Base-by-base conservation (phyloP, 129 eudicot species). In the Escallonia rubra region DNA sequence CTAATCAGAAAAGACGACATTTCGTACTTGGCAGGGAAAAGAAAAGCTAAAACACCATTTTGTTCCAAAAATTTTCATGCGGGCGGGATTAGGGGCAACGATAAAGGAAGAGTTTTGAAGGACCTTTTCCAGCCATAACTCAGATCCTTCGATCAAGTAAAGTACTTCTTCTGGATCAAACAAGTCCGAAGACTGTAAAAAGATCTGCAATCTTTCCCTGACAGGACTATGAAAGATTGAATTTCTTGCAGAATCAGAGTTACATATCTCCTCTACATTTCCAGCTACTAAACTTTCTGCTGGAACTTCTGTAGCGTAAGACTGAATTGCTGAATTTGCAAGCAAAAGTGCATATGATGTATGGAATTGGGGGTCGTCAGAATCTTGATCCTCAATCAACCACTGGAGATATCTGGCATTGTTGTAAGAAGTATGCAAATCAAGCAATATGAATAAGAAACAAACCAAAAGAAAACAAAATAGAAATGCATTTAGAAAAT, bases 81-180 rank as follows among this genome's bases (percentile, higher is more conserved):
- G 34, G 1, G 34, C 34, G 1, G 34, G 34, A 0, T 23, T 23
- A 23, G 34, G 0, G 34, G 34, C 13, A 54, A 54, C 7, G 0
- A 52, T 7, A 49, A 66, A 38, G 53, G 56, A 61, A 60, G 34
- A 40, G 41, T 48, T 46, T 10, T 57, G 59, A 74, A 63, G 44
- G 44, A 93, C 96, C 98, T 93, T 93, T 85, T 93, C 98, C 68
- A 93, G 73, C 95, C 95, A 93, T 70, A 93, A 76, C n/a, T 93
- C 96, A 55, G 96, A 93, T 68, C 82, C 86, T 86, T 89, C 87
- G 42, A 93, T 86, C 90, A 86, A 70, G 71, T 82, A 81, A 70
- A 89, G 96, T 71, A 93, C 81, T 54, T 89, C 98, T 80, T 86
- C 98, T 38, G 92, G 86, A 69, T 89, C 98, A 89, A 86, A 93